Conservation (phyloP, 345 rosid genomes). For the Microcos paniculata region DNA sequence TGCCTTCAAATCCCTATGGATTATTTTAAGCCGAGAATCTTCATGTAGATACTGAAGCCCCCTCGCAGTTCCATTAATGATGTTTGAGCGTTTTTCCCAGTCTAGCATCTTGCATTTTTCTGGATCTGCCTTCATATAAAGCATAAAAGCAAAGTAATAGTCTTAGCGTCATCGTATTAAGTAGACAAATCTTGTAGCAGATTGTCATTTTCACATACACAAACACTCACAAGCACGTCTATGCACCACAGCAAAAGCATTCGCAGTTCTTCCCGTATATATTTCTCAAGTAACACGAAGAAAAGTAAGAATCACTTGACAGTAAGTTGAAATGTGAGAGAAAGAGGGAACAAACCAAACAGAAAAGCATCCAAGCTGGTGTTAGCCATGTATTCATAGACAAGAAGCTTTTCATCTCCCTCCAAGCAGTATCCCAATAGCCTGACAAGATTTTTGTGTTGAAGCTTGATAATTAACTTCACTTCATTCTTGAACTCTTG, state of each 20-base stretch:
- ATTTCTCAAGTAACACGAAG: not conserved
- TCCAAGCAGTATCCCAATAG: slow-evolving; percentile 51
- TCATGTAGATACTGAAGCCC: slow-evolving; percentile 53
- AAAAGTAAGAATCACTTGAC: not conserved
- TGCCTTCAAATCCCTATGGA: slow-evolving; percentile 49
- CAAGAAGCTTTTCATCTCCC: slow-evolving; percentile 42
- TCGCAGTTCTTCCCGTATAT: not conserved
- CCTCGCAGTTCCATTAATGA: slow-evolving; percentile 40
- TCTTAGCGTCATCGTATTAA: not conserved
- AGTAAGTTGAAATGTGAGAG: not conserved
- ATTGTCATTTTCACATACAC: no score
- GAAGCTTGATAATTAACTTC: slow-evolving; percentile 45
- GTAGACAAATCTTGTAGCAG: not conserved
- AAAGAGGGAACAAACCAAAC: slow-evolving; percentile 30
- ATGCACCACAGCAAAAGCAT: no score
- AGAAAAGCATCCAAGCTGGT: slow-evolving; percentile 48
- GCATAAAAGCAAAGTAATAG: not conserved
- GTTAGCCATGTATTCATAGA: slow-evolving; percentile 53
- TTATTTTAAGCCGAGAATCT: slow-evolving; percentile 54
- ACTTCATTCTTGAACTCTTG: slow-evolving; percentile 59
- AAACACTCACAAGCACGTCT: no score
- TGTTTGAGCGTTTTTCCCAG: slow-evolving; percentile 42
- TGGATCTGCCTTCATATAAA: slow-evolving; percentile 30
- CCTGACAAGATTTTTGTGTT: slow-evolving; percentile 56
- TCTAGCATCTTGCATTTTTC: slow-evolving; percentile 31